These are phyloP conservation scores for Trichophyton verrucosum DNA, from an alignment of 2,329 filamentous ascomycete genomes.

Conservation along the genomic window DNA sequence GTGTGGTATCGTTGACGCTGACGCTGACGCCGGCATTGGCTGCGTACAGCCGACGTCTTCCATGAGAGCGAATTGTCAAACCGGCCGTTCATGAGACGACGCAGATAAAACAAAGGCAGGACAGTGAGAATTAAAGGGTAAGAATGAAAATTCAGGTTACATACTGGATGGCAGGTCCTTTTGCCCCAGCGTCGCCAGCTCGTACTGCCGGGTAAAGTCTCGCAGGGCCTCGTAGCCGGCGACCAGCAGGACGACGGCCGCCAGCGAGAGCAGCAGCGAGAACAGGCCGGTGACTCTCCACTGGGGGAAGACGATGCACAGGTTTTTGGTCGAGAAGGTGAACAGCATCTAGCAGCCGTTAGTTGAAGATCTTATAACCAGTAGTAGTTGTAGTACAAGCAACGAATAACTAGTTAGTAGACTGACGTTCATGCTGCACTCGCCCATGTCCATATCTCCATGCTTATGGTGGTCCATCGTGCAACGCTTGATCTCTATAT, in stretches of 20 bases:
- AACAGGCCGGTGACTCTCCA: conserved; percentile 71
- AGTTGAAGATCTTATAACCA: background rate
- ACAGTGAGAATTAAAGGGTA: background rate
- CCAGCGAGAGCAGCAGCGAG: conserved; percentile 67
- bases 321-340: conserved; percentile 84
- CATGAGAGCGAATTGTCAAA: conserved; percentile 1
- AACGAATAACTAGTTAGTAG: too few species aligned
- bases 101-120: background rate
- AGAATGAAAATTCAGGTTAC: background rate
- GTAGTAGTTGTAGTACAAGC: too few species aligned
- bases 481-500: background rate
- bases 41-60: conserved; percentile 1
- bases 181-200: conserved; percentile 30
- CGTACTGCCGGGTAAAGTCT: conserved; percentile 63
- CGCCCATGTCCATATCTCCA: conserved; percentile 47
- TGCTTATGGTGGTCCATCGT: conserved; percentile 40
- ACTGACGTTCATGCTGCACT: conserved; percentile 85
- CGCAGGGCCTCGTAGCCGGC: conserved; percentile 91
- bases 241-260: conserved; percentile 68
- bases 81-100: background rate
- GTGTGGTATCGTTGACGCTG: background rate
- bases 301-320: conserved; percentile 88
- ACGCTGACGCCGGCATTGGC: background rate
- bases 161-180: background rate
- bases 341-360: conserved; percentile 68